A percentile compares a stretch with the other conserved stretches of the same genome.
Evolutionary conservation across 1,284 basidiomycete species (phyloP).

Genomic region (Melampsora larici-populina): DNA sequence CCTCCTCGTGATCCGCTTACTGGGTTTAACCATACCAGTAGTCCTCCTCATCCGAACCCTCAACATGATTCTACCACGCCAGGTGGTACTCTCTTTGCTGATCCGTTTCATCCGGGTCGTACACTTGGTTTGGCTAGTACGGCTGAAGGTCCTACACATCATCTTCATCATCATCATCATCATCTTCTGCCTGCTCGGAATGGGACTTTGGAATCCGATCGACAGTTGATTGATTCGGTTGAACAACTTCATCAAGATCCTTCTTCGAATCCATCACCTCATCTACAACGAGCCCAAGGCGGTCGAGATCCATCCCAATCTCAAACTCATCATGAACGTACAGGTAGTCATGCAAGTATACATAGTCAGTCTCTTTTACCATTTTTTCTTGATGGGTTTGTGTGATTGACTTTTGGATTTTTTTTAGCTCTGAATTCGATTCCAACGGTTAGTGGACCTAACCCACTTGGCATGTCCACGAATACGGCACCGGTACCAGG

Average conservation of each 20-base stretch:
- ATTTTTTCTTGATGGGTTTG: not conserved
- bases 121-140: constrained; percentile 18
- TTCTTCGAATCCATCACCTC: not conserved
- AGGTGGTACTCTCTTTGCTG: constrained; percentile 40
- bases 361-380: constrained; percentile 5
- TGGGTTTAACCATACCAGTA: not conserved
- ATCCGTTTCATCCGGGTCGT: constrained; percentile 41
- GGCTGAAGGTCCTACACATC: too few relatives aligned
- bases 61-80: not conserved
- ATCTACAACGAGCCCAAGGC: not conserved
- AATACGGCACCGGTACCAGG: not conserved
- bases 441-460: not conserved
- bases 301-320: not conserved
- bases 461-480: not conserved
- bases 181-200: too few relatives aligned
- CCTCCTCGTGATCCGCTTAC: not conserved
- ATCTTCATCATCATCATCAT: not conserved
- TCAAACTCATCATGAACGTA: not conserved
- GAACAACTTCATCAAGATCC: not conserved
- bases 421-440: not conserved
- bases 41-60: constrained; percentile 14
- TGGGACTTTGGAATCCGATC: not conserved
- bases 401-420: not conserved
- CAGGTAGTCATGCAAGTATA: not conserved
- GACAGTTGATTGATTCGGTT: not conserved